phyloP scores from a whole-genome alignment of 1,139 yeast species.

The Kurtzmaniella natalensis region DNA sequence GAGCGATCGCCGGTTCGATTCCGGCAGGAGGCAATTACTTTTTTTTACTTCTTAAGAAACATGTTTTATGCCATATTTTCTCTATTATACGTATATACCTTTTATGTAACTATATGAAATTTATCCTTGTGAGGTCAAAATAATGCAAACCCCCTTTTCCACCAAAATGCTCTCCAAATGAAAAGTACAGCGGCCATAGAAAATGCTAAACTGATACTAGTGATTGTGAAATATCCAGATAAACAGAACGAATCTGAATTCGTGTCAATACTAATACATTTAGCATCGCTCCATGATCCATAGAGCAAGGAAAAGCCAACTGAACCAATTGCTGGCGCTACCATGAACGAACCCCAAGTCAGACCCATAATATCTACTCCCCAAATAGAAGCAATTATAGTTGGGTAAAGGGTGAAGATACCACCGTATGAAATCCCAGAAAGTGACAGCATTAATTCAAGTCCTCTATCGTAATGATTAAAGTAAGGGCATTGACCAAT shows the following conservation, averaged over 20 bases:
- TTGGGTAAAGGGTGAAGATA: conserved; percentile 78
- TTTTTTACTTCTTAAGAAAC: not conserved
- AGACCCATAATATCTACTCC: conserved; percentile 89
- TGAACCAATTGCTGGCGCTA: conserved; percentile 89
- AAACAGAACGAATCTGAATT: conserved; percentile 3
- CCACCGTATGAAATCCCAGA: conserved; percentile 82
- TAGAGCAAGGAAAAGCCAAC: conserved; percentile 66
- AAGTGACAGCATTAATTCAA: conserved; percentile 43
- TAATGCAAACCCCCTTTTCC: conserved; percentile 23
- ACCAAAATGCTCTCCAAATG: conserved; percentile 36
- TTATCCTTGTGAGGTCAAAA: conserved; percentile 11
- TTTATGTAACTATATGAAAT: not conserved
- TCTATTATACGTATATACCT: not conserved
- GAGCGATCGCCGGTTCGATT: conserved; percentile 55
- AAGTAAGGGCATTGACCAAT: conserved; percentile 31
- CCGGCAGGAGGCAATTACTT: conserved; percentile 43
- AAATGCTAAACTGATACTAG: conserved; percentile 25
- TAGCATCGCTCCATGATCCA: conserved; percentile 59
- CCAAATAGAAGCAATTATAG: conserved; percentile 79
- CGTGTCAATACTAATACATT: conserved; percentile 14
- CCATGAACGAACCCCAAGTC: conserved; percentile 87
- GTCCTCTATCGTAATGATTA: conserved; percentile 7
- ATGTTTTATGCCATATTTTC: not conserved
- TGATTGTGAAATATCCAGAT: conserved; percentile 12
- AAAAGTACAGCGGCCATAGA: conserved; percentile 27